phyloP scores from a whole-genome alignment of 2,329 filamentous ascomycete genomes.

The Moelleriella libera region DNA sequence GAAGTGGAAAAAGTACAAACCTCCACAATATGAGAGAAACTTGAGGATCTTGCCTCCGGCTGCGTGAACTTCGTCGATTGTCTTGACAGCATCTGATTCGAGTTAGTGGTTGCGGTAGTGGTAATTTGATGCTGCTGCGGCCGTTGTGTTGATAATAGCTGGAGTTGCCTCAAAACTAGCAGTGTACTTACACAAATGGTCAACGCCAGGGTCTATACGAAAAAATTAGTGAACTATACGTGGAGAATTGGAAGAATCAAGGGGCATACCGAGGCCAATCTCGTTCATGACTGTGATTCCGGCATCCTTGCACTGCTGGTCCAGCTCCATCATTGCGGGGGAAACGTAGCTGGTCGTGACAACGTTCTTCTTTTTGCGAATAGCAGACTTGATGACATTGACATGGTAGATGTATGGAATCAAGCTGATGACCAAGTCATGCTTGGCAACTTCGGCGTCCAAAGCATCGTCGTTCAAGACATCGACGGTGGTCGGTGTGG shows the following conservation, averaged over 20 bases:
- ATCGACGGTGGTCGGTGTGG: conserved; percentile 69
- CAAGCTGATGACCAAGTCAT: conserved; percentile 65
- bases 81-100: conserved; percentile 63
- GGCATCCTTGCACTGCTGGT: conserved; percentile 69
- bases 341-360: conserved; percentile 92
- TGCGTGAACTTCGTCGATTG: conserved; percentile 75
- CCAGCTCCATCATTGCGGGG: conserved; percentile 81
- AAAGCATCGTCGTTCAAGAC: conserved; percentile 64
- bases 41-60: conserved; percentile 72
- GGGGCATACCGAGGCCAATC: conserved; percentile 47
- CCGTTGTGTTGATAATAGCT: too few species aligned
- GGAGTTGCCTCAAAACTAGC: not conserved
- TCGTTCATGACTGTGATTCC: conserved; percentile 98
- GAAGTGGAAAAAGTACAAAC: not conserved
- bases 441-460: conserved; percentile 65
- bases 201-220: conserved; percentile 52
- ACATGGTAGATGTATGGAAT: conserved; percentile 91
- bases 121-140: too few species aligned
- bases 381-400: conserved; percentile 82
- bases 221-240: not conserved
- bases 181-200: conserved; percentile 36
- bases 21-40: conserved; percentile 74
- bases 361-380: conserved; percentile 87
- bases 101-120: not conserved
- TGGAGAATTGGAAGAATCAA: not conserved